Evolutionary conservation across 1,284 basidiomycete species (phyloP).

Genomic region (Garcileccinum viscosum): DNA sequence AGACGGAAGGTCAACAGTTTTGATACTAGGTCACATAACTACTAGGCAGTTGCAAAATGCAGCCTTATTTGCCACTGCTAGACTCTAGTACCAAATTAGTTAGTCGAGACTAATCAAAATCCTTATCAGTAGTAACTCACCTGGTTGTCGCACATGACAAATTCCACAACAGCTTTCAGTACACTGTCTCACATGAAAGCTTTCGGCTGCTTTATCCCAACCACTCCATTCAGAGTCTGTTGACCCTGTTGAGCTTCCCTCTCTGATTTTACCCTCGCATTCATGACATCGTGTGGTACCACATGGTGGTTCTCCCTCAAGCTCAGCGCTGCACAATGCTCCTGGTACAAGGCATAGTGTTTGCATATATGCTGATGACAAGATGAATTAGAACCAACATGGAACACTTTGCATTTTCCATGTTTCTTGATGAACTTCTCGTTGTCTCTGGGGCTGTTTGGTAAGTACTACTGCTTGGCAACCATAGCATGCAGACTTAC

Average conservation of each 20-base stretch:
- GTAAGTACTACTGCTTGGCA: too few relatives aligned
- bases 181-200: background rate
- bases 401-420: too few relatives aligned
- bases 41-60: background rate
- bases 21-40: background rate
- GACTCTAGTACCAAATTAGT: background rate
- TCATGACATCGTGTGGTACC: too few relatives aligned
- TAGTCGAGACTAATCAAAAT: background rate
- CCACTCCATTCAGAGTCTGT: background rate
- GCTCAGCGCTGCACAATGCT: too few relatives aligned
- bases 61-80: background rate
- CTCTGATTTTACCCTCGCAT: background rate
- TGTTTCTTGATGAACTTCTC: too few relatives aligned
- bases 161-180: background rate
- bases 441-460: too few relatives aligned
- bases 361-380: too few relatives aligned
- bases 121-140: background rate
- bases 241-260: too few relatives aligned
- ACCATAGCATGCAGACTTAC: too few relatives aligned
- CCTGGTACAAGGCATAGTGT: too few relatives aligned
- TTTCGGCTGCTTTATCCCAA: background rate
- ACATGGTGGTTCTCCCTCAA: too few relatives aligned
- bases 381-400: too few relatives aligned
- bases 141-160: background rate
- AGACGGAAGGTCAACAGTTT: background rate